Evolutionary conservation across 2,329 filamentous ascomycete species (phyloP).

Genomic region (Ascochyta lentis): DNA sequence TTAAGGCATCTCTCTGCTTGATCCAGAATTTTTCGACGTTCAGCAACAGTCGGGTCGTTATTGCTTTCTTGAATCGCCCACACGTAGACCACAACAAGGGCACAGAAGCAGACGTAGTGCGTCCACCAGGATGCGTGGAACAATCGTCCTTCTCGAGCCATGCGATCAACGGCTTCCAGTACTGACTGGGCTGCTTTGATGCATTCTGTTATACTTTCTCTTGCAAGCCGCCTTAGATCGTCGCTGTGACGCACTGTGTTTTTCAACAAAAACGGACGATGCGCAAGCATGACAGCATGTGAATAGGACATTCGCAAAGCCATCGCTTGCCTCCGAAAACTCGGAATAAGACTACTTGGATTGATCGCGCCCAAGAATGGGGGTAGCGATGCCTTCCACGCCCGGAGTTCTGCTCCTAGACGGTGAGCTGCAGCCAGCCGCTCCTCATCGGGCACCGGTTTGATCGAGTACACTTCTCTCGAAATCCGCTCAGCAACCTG

Average conservation of each 20-base stretch:
- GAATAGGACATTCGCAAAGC: constrained; percentile 43
- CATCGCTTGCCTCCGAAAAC: constrained; percentile 48
- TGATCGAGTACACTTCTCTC: constrained; percentile 43
- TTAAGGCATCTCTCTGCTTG: constrained; percentile 55
- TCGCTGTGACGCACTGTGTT: constrained; percentile 23
- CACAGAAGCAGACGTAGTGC: constrained; percentile 59
- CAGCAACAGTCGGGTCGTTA: constrained; percentile 10
- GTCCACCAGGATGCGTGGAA: constrained; percentile 59
- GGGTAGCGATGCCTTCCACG: constrained; percentile 48
- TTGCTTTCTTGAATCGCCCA: constrained; percentile 53
- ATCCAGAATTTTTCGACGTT: constrained; percentile 43
- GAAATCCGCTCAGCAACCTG: constrained; percentile 42
- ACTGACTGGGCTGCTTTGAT: constrained; percentile 53
- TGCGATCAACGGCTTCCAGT: constrained; percentile 45
- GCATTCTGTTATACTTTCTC: constrained; percentile 52
- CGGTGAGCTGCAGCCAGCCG: constrained; percentile 50
- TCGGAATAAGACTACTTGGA: constrained; percentile 56
- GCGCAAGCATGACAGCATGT: constrained; percentile 46
- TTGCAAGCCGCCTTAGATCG: constrained; percentile 39
- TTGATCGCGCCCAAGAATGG: constrained; percentile 54
- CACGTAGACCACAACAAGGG: constrained; percentile 56
- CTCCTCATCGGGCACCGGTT: constrained; percentile 42
- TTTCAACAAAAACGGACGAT: constrained; percentile 42
- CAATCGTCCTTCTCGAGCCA: constrained; percentile 46
- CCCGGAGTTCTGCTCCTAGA: constrained; percentile 48